Evolutionary conservation across 1,139 yeast genomes (phyloP), one percentile per base, ranked within the genome.

Genomic region (Pichia inconspicua): DNA sequence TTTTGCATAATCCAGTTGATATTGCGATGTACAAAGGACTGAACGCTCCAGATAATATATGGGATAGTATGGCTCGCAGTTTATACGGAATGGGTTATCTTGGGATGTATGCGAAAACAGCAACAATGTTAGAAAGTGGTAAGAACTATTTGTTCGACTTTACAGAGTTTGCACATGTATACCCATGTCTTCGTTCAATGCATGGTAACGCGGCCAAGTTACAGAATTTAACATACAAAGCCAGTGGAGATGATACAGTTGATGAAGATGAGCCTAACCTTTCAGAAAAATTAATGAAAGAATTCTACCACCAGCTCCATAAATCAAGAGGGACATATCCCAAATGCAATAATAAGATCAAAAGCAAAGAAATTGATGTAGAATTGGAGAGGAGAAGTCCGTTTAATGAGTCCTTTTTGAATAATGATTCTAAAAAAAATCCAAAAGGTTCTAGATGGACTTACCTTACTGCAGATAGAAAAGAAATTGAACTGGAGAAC

Each of bases 91-190:
- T 49, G 50, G 51, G 51, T 7, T 49, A 31, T 36, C 41, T 51
- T 22, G 53, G 53, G 3, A 37, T 27, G 25, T 53, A 53, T 44
- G 37, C 53, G 27, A 45, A 52, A 17, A 32, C 48, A 11, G 50
- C 52, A 7, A 19, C 47, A 10, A n/a, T n/a, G 10, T 22, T 53
- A 9, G 54, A 51, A 39, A 11, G 35, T n/a, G 49, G 50, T 10
- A 17, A 28, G 14, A 45, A 46, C 19, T 51, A 41, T 36, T 34
- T 50, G 7, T 46, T 51, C 25, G 46, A 44, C n/a, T 53, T 48
- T 35, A 28, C 41, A n/a, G 49, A 51, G 19, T 53, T 51, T 43
- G 37, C 48, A 19, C 52, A 48, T 36, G 40, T 53, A 14, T 46
- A 44, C 22, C 52, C 53, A 5, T 53, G 52, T 40, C 39, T 51